Base-by-base conservation (phyloP, 106 monocot species). In the Dendrobium catenatum region DNA sequence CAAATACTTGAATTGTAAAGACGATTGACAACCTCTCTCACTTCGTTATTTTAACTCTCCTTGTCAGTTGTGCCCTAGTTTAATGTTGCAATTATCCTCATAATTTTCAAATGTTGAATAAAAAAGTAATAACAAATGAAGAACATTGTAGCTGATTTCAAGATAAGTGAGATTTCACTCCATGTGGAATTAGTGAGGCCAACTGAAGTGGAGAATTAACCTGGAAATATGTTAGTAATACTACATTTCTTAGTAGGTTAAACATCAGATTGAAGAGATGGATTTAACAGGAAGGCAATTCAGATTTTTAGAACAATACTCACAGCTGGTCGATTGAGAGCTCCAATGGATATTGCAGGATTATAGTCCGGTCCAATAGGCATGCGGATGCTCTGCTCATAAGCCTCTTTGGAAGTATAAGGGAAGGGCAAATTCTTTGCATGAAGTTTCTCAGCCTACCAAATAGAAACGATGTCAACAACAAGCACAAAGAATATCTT, bases 351-450 rank as follows among this genome's bases (percentile, higher is more conserved):
- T 87, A 87, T 83, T 59, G 88, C 83, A 51, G 98, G 98, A 68
- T 98, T 98, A 78, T 61, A 98, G 13, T 95, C 98, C 3, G 94
- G 94, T 55, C 95, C 98, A 49, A 98, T 92, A 31, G 98, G 98
- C 98, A 98, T 95, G 9, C 95, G 83, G n/a, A 95, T 89, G 68
- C 88, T 95, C 88, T 84, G 87, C 81, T 98, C 98, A 68, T 88
- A 98, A 40, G 88, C 88, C 61, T 98, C 98, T 66, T 93, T 95
- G 4, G 90, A 93, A 61, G 80, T 95, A 73, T 86, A 95, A 58
- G 98, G 98, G 42, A 86, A 93, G 9, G 98, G 98, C 72, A 98
- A 83, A 40, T 19, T 49, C 74, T 70, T 93, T 26, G 87, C 82
- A 40, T 88, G 87, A 48, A 95, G 89, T 79, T 95, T 98, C 70